Conservation (phyloP, 805 yeast genomes). For the Yarrowia sp. region DNA sequence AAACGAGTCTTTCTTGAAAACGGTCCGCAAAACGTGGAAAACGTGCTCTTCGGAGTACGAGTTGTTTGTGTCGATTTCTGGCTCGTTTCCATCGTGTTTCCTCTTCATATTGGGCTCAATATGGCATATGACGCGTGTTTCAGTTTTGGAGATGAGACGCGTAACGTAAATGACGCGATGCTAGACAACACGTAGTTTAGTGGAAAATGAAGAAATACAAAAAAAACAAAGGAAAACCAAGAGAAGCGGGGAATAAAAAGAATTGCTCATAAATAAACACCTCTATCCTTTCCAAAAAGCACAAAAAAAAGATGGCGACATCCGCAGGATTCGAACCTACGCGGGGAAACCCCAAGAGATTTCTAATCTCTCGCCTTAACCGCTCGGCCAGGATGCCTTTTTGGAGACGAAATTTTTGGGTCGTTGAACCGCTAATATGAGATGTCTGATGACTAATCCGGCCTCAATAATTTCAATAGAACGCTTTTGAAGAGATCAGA, state of each 20-base stretch:
- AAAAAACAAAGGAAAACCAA: too few species aligned
- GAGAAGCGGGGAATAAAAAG: too few species aligned
- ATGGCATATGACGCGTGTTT: neutral
- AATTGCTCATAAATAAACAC: too few species aligned
- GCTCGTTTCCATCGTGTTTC: neutral
- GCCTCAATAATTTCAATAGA: neutral
- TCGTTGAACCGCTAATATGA: neutral
- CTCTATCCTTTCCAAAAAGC: too few species aligned
- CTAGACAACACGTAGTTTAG: neutral
- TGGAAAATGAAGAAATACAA: too few species aligned
- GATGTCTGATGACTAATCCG: neutral
- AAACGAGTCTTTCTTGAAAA: conserved; percentile 31
- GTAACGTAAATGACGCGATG: neutral
- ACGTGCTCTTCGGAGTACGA: neutral
- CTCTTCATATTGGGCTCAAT: neutral
- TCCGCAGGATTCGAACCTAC: conserved; percentile 25
- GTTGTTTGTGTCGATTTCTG: neutral
- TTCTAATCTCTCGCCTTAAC: conserved; percentile 25
- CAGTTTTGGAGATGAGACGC: neutral
- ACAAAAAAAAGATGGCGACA: conserved; percentile 10
- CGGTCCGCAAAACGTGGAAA: conserved; percentile 8
- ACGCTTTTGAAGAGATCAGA: too few species aligned
- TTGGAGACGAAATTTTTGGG: neutral
- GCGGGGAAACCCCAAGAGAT: conserved; percentile 25
- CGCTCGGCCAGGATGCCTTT: conserved; percentile 24